These are phyloP conservation scores for Gossypium schwendimanii DNA, from an alignment of 441 rosid genomes.

Conservation along the genomic window DNA sequence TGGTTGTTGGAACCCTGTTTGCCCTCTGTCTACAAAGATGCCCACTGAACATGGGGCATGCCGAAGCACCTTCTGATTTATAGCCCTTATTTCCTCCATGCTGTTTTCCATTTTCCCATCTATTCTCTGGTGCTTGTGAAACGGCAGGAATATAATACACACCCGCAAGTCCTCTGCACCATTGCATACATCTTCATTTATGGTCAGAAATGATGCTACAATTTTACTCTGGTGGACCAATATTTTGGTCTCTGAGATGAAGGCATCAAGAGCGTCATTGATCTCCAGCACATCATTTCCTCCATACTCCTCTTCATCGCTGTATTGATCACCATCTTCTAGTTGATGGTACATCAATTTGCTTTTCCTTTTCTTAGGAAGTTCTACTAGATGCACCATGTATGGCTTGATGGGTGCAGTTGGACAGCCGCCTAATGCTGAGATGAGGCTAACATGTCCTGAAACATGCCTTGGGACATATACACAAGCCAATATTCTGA, in stretches of 20 bases:
- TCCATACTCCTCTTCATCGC: slow-evolving; percentile 70
- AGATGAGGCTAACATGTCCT: slow-evolving; percentile 38
- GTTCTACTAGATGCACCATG: slow-evolving; percentile 72
- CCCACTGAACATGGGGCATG: slow-evolving; percentile 81
- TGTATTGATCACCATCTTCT: slow-evolving; percentile 48
- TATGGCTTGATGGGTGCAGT: slow-evolving; percentile 41
- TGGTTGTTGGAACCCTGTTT: slow-evolving; percentile 63
- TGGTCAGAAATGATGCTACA: slow-evolving; percentile 41
- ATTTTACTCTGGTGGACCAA: slow-evolving; percentile 48
- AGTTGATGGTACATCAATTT: slow-evolving; percentile 60
- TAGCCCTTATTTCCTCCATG: slow-evolving; percentile 54
- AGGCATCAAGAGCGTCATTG: slow-evolving; percentile 53
- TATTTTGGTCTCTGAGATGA: slow-evolving; percentile 38
- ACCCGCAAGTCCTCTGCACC: slow-evolving; percentile 61
- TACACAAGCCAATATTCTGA: slow-evolving; percentile 58
- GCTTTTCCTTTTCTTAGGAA: slow-evolving; percentile 44
- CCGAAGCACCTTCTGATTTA: slow-evolving; percentile 65
- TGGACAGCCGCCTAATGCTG: slow-evolving; percentile 44
- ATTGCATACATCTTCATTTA: slow-evolving; percentile 69
- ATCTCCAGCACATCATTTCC: slow-evolving; percentile 72
- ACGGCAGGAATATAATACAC: slow-evolving; percentile 60
- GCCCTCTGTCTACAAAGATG: slow-evolving; percentile 56
- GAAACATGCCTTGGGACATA: slow-evolving; percentile 68
- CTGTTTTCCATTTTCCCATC: slow-evolving; percentile 63
- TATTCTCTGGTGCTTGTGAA: slow-evolving; percentile 85